Conservation (phyloP, 1,284 basidiomycete species). For the Ustilago hordei region DNA sequence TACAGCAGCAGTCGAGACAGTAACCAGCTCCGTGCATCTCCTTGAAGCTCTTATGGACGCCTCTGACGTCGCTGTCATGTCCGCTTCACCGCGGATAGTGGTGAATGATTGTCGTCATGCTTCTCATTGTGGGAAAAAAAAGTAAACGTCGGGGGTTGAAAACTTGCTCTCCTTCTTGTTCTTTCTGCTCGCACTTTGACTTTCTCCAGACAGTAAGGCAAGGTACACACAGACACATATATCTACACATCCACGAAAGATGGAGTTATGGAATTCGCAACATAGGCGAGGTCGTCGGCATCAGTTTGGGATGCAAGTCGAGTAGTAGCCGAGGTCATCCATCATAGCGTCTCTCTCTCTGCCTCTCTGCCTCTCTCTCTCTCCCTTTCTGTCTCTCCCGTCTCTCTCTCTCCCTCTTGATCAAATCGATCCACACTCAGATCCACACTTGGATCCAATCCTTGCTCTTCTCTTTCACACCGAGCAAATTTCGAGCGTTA, state of each 20-base stretch:
- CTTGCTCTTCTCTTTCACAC: constrained; percentile 6
- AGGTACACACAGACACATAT: not conserved
- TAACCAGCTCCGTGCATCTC: not conserved
- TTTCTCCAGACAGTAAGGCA: not conserved
- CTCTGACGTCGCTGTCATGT: not conserved
- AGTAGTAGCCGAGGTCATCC: constrained; percentile 16
- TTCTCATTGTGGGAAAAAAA: not conserved
- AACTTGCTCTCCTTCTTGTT: not conserved
- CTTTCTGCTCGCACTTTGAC: not conserved
- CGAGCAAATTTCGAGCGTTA: not conserved
- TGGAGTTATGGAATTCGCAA: not conserved
- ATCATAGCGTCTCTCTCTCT: not conserved
- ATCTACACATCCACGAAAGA: too few species aligned
- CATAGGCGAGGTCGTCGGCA: constrained; percentile 21
- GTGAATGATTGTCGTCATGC: not conserved
- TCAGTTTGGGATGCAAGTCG: constrained; percentile 28
- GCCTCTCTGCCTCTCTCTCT: not conserved
- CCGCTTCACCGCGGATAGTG: not conserved
- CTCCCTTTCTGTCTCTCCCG: not conserved
- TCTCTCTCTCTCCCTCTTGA: not conserved
- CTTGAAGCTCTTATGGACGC: not conserved
- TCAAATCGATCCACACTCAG: not conserved
- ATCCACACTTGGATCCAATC: constrained; percentile 1
- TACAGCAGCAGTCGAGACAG: not conserved
- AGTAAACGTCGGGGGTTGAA: not conserved